Evolutionary conservation across 768 basidiomycete species (phyloP).

Genomic region (Suillus bovinus): DNA sequence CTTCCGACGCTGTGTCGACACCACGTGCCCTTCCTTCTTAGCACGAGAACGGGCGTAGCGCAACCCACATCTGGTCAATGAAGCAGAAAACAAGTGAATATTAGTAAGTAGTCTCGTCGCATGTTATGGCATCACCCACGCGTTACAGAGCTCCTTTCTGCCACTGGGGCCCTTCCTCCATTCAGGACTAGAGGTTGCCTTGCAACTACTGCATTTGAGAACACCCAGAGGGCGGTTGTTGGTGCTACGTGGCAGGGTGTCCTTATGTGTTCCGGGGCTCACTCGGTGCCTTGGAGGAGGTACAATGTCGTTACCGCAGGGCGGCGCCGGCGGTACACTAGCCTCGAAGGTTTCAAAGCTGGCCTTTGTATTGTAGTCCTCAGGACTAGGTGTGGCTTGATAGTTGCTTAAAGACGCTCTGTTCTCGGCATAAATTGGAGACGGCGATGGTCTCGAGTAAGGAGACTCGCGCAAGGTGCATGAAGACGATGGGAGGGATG

Average conservation of each 20-base stretch:
- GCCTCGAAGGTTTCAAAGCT: slow-evolving; percentile 31
- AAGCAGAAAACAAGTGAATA: slow-evolving; percentile 21
- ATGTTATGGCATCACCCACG: slow-evolving; percentile 53
- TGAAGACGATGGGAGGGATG: slow-evolving; percentile 21
- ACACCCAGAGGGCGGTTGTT: slow-evolving; percentile 75
- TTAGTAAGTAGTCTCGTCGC: slow-evolving; percentile 8
- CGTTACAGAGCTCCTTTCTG: slow-evolving; percentile 90
- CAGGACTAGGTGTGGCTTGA: slow-evolving; percentile 39
- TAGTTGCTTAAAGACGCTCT: slow-evolving; percentile 38
- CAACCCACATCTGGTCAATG: slow-evolving; percentile 66
- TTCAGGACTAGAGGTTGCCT: slow-evolving; percentile 80
- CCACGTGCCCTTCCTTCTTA: slow-evolving; percentile 76
- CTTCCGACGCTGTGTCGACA: slow-evolving; percentile 56
- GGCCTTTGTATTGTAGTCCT: slow-evolving; percentile 37
- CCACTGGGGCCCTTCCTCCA: slow-evolving; percentile 92
- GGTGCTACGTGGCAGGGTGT: slow-evolving; percentile 41
- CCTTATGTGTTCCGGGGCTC: slow-evolving; percentile 52
- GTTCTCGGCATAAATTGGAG: slow-evolving; percentile 27
- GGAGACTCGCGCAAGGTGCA: slow-evolving; percentile 32
- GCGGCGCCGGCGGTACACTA: slow-evolving; percentile 12
- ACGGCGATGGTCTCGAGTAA: slow-evolving; percentile 43
- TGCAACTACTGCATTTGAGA: slow-evolving; percentile 76
- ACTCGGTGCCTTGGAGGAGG: slow-evolving; percentile 59
- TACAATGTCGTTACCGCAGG: slow-evolving; percentile 43
- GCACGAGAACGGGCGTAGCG: slow-evolving; percentile 86